Evolutionary conservation across 2,329 filamentous ascomycete species (phyloP).

Genomic region (Phaeophleospora eucalypticola): DNA sequence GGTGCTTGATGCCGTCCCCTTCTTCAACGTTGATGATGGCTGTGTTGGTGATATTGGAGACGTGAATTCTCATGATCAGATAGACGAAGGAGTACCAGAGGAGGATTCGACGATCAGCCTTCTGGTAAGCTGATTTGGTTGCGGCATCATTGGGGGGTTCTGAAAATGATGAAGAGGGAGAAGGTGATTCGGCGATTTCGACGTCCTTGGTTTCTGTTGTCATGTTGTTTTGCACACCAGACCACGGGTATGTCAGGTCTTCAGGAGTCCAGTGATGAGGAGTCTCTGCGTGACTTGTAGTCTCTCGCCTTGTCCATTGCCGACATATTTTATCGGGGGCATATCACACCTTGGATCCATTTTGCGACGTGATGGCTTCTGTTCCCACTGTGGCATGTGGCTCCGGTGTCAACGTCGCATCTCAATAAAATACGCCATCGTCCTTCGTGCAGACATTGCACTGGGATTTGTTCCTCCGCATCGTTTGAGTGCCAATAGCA

Average conservation of each 20-base stretch:
- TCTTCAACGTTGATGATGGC: constrained; percentile 36
- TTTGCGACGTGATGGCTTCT: neutral
- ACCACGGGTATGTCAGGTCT: neutral
- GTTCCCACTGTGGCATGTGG: neutral
- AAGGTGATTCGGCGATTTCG: constrained; percentile 6
- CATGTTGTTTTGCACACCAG: neutral
- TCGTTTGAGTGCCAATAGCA: neutral
- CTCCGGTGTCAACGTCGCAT: too few species aligned
- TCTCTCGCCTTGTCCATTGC: too few species aligned
- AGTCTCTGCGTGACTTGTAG: neutral
- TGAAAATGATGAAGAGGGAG: neutral
- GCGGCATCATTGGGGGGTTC: neutral
- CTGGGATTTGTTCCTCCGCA: neutral
- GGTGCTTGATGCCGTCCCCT: constrained; percentile 31
- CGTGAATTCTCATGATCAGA: constrained; percentile 31
- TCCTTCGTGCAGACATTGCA: too few species aligned
- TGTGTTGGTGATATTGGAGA: constrained; percentile 33
- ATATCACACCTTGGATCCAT: neutral
- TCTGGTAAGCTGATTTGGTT: constrained; percentile 24
- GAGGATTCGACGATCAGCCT: constrained; percentile 32
- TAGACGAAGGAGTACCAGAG: constrained; percentile 34
- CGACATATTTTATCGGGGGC: too few species aligned
- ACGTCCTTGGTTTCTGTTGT: constrained; percentile 6
- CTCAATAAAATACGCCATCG: too few species aligned
- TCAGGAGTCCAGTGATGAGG: neutral